phyloP scores from a whole-genome alignment of 805 yeast genomes.

The Metschnikowia corniflorae region DNA sequence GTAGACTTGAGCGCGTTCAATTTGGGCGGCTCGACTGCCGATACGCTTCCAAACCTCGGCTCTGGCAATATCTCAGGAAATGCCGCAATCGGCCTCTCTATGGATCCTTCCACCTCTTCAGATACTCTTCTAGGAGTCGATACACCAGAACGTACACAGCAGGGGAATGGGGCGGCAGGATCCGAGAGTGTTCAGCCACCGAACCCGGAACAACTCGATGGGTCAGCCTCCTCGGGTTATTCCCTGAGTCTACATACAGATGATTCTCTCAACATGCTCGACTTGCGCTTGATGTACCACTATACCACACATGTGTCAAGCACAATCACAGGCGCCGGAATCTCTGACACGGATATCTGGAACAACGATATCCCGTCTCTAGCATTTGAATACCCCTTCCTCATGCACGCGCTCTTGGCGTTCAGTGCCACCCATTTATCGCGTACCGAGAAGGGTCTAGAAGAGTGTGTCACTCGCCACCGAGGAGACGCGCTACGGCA shows the following conservation, averaged over 20 bases:
- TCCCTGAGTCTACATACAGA: too few species aligned
- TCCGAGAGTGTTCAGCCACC: too few species aligned
- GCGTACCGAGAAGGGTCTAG: slow-evolving; percentile 69
- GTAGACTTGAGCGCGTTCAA: slow-evolving; percentile 8
- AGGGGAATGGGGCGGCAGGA: too few species aligned
- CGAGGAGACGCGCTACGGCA: slow-evolving; percentile 81
- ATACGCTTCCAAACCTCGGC: neutral
- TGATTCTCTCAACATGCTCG: slow-evolving; percentile 62
- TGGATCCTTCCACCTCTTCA: too few species aligned
- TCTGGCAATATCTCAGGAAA: too few species aligned
- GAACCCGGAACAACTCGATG: too few species aligned
- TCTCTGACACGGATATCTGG: slow-evolving; percentile 84
- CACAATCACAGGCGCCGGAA: slow-evolving; percentile 87
- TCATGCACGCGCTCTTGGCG: slow-evolving; percentile 89
- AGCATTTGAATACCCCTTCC: slow-evolving; percentile 82
- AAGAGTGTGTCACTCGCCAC: slow-evolving; percentile 79
- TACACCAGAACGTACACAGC: too few species aligned
- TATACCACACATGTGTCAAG: slow-evolving; percentile 81
- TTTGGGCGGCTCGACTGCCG: slow-evolving; percentile 1
- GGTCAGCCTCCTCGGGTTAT: too few species aligned
- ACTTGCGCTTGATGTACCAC: slow-evolving; percentile 80
- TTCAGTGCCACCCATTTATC: slow-evolving; percentile 91
- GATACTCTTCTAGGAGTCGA: too few species aligned
- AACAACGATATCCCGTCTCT: slow-evolving; percentile 80
- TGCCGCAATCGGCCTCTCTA: too few species aligned